Base-by-base conservation (phyloP, 306 rosid genomes). In the Vigna angularis region DNA sequence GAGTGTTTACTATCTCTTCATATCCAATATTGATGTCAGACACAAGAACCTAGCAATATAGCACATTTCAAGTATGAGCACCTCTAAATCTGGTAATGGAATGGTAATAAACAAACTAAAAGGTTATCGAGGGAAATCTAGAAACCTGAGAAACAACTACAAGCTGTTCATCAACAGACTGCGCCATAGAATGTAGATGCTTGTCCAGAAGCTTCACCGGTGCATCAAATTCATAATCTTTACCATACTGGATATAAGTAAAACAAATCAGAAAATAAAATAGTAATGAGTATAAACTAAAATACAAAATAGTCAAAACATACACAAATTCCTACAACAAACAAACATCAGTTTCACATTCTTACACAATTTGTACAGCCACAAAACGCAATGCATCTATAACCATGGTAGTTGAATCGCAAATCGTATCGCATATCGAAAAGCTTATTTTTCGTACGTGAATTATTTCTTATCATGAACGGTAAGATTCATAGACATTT, bases 1-100 rank as follows among this genome's bases (percentile, higher is more conserved):
- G 94, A 63, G 97, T 93, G 86, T 93, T 93, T 52, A 93, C 94
- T 14, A 93, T 88, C 58, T 91, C 94, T 80, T 93, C 98, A 45
- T 93, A 93, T 47, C 98, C 98, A 36, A 93, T 91, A 83, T 93
- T 91, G 78, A 91, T 93, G 81, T 93, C 97, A 70, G 97, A 91
- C 72, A 91, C 98, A 18, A 93, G 93, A 81, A 93, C 97, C 98
- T 93, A 51, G 40, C 72, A 83, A 66, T 63, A 48, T 48, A 72
- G 68, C 28, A 78, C 71, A 32, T 20, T 56, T 61, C 34, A 87
- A 58, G 69, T 32, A 65, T 30, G 49, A 70, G 57, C 15, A 47
- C 84, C 56, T 67, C 66, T 53, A 26, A 66, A 42, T 62, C 17
- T 59, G 10, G 42, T 17, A 34, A 64, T 38, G 68, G 20, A 57